Base-by-base conservation (phyloP, 108 stramenopile species). In the Cyclotella baltica region DNA sequence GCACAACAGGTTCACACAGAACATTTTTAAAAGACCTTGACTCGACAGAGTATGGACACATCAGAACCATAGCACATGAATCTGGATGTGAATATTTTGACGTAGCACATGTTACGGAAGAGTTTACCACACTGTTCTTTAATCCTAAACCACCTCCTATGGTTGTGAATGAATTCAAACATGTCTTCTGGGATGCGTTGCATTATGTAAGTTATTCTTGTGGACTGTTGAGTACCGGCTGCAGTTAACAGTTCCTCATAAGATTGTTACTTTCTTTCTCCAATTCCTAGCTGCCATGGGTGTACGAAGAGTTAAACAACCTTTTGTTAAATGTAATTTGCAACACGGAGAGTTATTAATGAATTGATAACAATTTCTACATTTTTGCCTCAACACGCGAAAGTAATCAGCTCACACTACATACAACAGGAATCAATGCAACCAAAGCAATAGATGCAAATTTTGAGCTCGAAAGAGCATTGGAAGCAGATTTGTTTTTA, bases 21-120 rank as follows among this genome's bases (percentile, higher is more conserved):
- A 22, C 63, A 15, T 51, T 4, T 19, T n/a, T n/a, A 1, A 37
- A 75, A 18, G 11, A 5, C 22, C 20, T 64, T 15, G 33, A 48
- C 46, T 27, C 20, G 1, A 27, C 28, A 4, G 73, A 75, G 27
- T 27, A 55, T 18, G 63, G 23, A n/a, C 36, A 15, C 34, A 36
- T 75, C 22, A 34, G 73, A 2, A 35, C 11, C 0, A 43, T 63
- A n/a, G 19, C 73, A 20, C 55, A 23, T 65, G 16, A 52, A 3
- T 40, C 63, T 20, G 73, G 73, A 5, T 75, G 73, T 38, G 63
- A 65, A 19, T 73, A 62, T 37, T 36, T 73, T 43, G 72, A 73
- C 48, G 22, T 62, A 6, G 62, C 1, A 27, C 72, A 73, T 52
- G 20, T 72, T 20, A 72, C 71, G 25, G 20, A 23, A 6, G 71